Evolutionary conservation across 2,329 filamentous ascomycete species (phyloP).

Genomic region (Fusarium tanahbumbuense): DNA sequence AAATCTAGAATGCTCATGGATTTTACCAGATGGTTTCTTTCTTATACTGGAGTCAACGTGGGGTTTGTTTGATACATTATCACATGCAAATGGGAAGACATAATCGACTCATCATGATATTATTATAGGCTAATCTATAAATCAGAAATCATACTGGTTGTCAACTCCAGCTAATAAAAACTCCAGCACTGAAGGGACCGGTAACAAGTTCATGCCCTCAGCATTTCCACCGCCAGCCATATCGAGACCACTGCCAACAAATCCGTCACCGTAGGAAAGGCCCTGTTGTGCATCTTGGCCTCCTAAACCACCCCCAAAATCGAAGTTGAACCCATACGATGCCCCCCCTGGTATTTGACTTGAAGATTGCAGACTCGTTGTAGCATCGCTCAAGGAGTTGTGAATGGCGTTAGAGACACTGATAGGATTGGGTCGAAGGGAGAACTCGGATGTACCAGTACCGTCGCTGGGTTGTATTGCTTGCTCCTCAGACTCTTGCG

Average conservation of each 20-base stretch:
- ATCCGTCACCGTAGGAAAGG: conserved; percentile 31
- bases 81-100: neutral
- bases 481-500: conserved; percentile 11
- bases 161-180: conserved; percentile 49
- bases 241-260: conserved; percentile 22
- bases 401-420: conserved; percentile 3
- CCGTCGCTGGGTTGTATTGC: neutral
- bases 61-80: neutral
- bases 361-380: conserved; percentile 10
- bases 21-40: neutral
- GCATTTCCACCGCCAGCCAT: conserved; percentile 9
- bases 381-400: conserved; percentile 8
- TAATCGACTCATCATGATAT: neutral
- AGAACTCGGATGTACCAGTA: conserved; percentile 23
- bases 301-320: conserved; percentile 21
- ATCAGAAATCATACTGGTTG: conserved; percentile 42
- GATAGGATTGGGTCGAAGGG: conserved; percentile 35
- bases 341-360: conserved; percentile 1
- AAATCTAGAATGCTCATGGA: conserved; percentile 10
- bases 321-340: conserved; percentile 29
- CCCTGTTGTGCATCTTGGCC: conserved; percentile 11
- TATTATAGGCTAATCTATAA: neutral
- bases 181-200: conserved; percentile 48
- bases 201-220: conserved; percentile 38
- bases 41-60: neutral